phyloP scores from a whole-genome alignment of 148 eudicot species.

The Heliamphora exappendiculata region DNA sequence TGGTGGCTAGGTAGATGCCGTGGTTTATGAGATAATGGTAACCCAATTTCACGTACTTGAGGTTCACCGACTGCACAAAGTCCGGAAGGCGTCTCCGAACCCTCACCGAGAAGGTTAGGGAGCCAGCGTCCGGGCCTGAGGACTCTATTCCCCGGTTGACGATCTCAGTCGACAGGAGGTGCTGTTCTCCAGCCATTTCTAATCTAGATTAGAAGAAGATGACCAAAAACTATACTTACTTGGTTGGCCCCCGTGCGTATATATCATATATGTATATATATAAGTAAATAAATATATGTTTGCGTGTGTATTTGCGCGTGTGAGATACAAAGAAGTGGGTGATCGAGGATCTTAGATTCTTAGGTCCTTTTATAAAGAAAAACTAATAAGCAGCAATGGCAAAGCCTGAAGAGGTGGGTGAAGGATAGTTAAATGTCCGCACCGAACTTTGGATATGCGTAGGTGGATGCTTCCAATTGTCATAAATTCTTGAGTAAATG shows the following conservation, averaged over 20 bases:
- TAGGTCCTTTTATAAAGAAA: constrained; percentile 2
- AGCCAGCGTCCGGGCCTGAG: constrained; percentile 54
- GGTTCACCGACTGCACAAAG: constrained; percentile 74
- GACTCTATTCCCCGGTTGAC: constrained; percentile 65
- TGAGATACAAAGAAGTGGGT: neutral
- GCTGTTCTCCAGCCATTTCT: constrained; percentile 41
- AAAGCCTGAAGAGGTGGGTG: constrained; percentile 21
- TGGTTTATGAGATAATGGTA: constrained; percentile 81
- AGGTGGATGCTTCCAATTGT: neutral
- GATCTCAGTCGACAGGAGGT: constrained; percentile 66
- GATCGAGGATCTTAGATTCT: neutral
- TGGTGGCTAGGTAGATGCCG: constrained; percentile 65
- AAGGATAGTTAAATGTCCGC: constrained; percentile 30
- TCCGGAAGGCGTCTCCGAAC: constrained; percentile 75
- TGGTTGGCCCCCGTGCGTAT: neutral
- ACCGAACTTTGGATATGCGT: neutral
- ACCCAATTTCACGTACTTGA: constrained; percentile 86
- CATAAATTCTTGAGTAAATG: constrained; percentile 7
- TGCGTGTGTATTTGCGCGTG: neutral
- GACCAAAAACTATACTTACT: too few relatives aligned
- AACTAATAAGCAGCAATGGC: neutral
- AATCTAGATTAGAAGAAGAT: too few relatives aligned
- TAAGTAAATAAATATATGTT: too few relatives aligned
- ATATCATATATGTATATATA: too few relatives aligned
- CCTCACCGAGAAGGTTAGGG: constrained; percentile 68